Evolutionary conservation across 2,329 filamentous ascomycete genomes (phyloP).

Genomic region (Exutisphaerella laricina): DNA sequence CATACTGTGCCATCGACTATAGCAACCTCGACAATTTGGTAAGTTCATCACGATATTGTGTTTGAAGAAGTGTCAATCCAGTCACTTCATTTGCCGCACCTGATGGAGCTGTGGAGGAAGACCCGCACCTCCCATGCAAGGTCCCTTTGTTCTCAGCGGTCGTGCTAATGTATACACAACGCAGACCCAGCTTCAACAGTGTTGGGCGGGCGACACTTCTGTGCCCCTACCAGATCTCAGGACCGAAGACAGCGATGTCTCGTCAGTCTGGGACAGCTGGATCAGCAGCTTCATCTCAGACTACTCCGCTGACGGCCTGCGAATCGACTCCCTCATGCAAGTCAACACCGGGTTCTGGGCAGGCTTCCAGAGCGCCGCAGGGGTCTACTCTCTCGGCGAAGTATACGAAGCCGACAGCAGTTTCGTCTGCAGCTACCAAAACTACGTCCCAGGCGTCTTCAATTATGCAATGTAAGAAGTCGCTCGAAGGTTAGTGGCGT

Average conservation of each 20-base stretch:
- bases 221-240: constrained; percentile 59
- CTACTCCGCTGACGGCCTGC: constrained; percentile 56
- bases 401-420: constrained; percentile 36
- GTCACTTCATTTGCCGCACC: too few species aligned
- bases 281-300: constrained; percentile 52
- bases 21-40: constrained; percentile 34
- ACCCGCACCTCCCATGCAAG: too few species aligned
- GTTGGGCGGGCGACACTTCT: constrained; percentile 51
- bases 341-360: constrained; percentile 41
- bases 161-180: neutral
- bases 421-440: constrained; percentile 41
- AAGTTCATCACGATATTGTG: constrained; percentile 10
- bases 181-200: constrained; percentile 38
- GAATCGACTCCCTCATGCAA: constrained; percentile 47
- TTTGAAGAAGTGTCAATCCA: too few species aligned
- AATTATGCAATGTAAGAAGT: constrained; percentile 41
- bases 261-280: constrained; percentile 53
- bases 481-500: neutral
- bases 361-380: constrained; percentile 32
- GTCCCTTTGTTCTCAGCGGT: neutral
- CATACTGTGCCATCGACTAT: constrained; percentile 55
- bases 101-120: too few species aligned
- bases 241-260: constrained; percentile 49
- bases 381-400: constrained; percentile 45
- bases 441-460: constrained; percentile 41